Evolutionary conservation across 176 grass and related monocot species (phyloP).

Genomic region (Musa acuminata): DNA sequence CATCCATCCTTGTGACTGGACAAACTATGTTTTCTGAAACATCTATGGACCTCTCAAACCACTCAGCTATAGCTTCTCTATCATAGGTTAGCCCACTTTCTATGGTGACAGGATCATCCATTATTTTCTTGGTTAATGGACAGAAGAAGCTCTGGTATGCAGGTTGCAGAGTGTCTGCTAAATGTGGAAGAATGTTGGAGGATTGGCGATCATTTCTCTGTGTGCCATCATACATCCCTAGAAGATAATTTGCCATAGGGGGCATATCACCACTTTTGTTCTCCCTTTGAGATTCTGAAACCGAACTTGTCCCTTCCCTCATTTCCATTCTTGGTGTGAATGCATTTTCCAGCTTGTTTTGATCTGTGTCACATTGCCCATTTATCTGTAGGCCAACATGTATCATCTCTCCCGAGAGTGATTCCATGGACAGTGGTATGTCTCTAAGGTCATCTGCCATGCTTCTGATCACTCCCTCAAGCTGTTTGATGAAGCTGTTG

Average conservation of each 20-base stretch:
- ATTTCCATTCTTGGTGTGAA: background rate
- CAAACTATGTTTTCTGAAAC: conserved; percentile 45
- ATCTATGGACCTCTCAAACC: conserved; percentile 48
- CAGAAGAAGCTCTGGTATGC: conserved; percentile 88
- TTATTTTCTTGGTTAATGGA: conserved; percentile 74
- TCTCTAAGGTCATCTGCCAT: conserved; percentile 53
- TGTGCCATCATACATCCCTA: conserved; percentile 37
- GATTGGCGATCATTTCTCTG: conserved; percentile 32
- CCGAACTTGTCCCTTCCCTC: background rate
- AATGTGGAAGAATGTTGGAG: conserved; percentile 30
- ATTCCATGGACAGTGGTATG: conserved; percentile 29
- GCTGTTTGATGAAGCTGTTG: conserved; percentile 39
- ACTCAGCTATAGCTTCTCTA: conserved; percentile 55
- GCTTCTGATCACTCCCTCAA: conserved; percentile 55
- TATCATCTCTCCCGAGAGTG: conserved; percentile 20
- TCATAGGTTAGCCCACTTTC: conserved; percentile 88
- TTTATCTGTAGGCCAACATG: conserved; percentile 3
- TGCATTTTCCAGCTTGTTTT: conserved; percentile 13
- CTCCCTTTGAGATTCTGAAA: conserved; percentile 5
- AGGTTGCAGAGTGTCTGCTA: conserved; percentile 67
- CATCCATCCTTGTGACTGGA: conserved; percentile 47
- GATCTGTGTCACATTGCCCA: conserved; percentile 13
- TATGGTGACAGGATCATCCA: conserved; percentile 71
- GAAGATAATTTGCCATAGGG: conserved; percentile 45
- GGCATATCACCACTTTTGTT: conserved; percentile 40